Evolutionary conservation across 2,329 filamentous ascomycete genomes (phyloP), one percentile per base, ranked within the genome.

Genomic region (Ophiostoma triangulosporum): DNA sequence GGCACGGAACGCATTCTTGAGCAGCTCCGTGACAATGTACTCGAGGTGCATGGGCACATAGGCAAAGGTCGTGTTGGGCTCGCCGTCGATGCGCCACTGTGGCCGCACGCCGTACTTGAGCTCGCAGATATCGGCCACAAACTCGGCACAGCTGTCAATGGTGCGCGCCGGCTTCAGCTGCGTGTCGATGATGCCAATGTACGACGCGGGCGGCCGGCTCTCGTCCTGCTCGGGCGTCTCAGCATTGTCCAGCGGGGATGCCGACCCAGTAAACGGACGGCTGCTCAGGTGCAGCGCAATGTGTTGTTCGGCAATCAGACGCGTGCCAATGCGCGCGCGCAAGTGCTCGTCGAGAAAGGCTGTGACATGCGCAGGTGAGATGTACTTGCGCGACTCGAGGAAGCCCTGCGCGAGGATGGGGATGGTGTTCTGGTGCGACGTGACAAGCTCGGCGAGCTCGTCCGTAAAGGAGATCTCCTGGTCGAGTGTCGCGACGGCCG

Each of bases 1-100:
- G 4, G 93, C 91, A 43, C 93, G 81, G 71, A 97, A 98, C 1
- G 90, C 88, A 64, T 98, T 98, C 69, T 98, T 98, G 55, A 98
- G 77, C 1, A 98, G 76, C 68, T 98, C 93, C 0, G 91, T 98
- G 59, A 96, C 80, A 59, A 98, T 96, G 67, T 98, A 98, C 68
- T 97, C 91, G 24, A 98, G 77, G 67, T 98, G 93, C 66, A 95
- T 93, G 14, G 93, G 93, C 8, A 98, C 84, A 63, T 94, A 93
- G 20, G 91, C 89, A 64, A 98, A 95, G 0, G 82, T 84, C n/a
- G 90, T 88, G 51, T 86, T 83, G 0, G 86, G 83, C 65, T 94
- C 84, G 59, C 93, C 93, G 60, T 90, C 86, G 62, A 98, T 84
- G 48, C 83, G 71, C 62, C 95, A 76, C 2, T 76, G 77, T 0